A percentile compares a stretch with the other conserved stretches of the same genome.
Evolutionary conservation across 169 alveolate genomes (phyloP).

Genomic region (Cytauxzoon felis): DNA sequence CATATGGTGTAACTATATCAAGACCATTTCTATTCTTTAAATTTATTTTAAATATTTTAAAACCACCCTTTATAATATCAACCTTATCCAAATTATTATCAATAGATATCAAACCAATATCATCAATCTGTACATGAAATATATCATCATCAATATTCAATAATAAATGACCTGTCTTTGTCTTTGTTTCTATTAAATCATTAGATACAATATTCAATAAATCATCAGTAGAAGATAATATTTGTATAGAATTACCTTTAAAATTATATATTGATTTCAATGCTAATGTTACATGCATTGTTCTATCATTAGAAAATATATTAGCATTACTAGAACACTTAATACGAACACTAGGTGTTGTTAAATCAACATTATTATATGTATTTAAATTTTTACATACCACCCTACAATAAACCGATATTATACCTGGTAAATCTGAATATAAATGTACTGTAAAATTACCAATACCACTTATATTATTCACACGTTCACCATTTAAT

Average conservation of each 20-base stretch:
- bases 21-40: slow-evolving; percentile 24
- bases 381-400: slow-evolving; percentile 12
- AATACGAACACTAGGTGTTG: too few relatives aligned
- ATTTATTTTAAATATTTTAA: slow-evolving; percentile 1
- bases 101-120: slow-evolving; percentile 7
- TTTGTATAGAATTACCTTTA: slow-evolving; percentile 9
- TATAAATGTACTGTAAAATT: neutral
- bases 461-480: slow-evolving; percentile 13
- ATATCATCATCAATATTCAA: slow-evolving; percentile 21
- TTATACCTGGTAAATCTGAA: slow-evolving; percentile 8
- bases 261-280: neutral
- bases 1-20: slow-evolving; percentile 8
- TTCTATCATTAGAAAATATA: neutral
- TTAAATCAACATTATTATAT: neutral
- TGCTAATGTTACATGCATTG: neutral
- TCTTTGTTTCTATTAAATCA: slow-evolving; percentile 6
- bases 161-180: slow-evolving; percentile 30
- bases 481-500: slow-evolving; percentile 3
- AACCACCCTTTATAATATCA: slow-evolving; percentile 25
- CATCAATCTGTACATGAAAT: slow-evolving; percentile 16
- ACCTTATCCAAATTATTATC: neutral
- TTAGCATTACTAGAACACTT: too few relatives aligned
- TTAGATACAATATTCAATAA: neutral
- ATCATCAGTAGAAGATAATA: slow-evolving; percentile 8
- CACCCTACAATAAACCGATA: slow-evolving; percentile 3